Conservation (phyloP, 805 yeast species). For the Starmerella cellae region DNA sequence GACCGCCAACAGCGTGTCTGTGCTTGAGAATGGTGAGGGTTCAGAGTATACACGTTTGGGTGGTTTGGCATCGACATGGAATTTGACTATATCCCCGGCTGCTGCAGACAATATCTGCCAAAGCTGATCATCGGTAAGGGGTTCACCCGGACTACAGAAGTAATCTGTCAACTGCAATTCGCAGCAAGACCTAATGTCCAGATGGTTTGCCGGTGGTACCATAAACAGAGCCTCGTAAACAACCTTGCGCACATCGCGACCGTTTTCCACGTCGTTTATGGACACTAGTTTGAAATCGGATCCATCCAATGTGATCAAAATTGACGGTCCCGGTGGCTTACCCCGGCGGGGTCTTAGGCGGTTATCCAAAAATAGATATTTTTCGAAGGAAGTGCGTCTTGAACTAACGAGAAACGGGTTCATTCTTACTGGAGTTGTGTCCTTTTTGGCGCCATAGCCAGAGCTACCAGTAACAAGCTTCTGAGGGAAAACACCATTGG, state of each 20-base stretch:
- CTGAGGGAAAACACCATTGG: background rate
- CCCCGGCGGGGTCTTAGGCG: slow-evolving; percentile 27
- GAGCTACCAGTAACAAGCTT: too few relatives aligned
- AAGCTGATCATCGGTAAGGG: slow-evolving; percentile 22
- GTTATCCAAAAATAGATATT: slow-evolving; percentile 19
- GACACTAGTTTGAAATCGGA: slow-evolving; percentile 39
- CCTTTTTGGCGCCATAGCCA: background rate
- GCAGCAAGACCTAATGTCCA: slow-evolving; percentile 13
- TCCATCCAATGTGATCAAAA: slow-evolving; percentile 58
- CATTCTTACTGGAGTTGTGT: background rate
- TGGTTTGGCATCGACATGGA: slow-evolving; percentile 13
- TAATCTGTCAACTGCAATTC: slow-evolving; percentile 54
- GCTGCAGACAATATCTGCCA: slow-evolving; percentile 22
- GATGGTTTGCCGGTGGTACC: background rate
- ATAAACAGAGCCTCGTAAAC: slow-evolving; percentile 21
- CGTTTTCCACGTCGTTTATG: slow-evolving; percentile 21
- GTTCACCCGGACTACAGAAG: slow-evolving; percentile 33
- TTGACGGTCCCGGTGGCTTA: slow-evolving; percentile 23
- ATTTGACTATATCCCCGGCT: slow-evolving; percentile 23
- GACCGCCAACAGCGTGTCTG: background rate
- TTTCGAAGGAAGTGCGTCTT: slow-evolving; percentile 19
- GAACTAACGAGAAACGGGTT: slow-evolving; percentile 12
- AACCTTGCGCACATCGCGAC: slow-evolving; percentile 31
- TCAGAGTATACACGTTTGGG: slow-evolving; percentile 7
- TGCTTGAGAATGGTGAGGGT: background rate